Conservation (phyloP, 305 asterid species). For the Solanum hybrid region DNA sequence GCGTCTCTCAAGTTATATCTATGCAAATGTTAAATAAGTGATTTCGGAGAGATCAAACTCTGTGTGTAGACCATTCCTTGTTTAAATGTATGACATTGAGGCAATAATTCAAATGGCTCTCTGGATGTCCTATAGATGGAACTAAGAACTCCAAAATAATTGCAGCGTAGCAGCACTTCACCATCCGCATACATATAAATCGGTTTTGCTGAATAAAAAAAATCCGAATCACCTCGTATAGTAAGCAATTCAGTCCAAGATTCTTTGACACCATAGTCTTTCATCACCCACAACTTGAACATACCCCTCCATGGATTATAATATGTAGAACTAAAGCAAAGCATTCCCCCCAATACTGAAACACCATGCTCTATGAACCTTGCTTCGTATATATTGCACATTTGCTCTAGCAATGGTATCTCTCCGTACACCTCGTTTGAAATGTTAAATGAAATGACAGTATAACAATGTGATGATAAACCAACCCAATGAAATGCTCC, state of each 20-base stretch:
- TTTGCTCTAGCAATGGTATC: not conserved
- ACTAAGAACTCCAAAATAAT: not conserved
- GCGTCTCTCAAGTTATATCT: too few species aligned
- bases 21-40: too few species aligned
- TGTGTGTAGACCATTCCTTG: too few species aligned
- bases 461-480: not conserved
- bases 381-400: not conserved
- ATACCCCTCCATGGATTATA: not conserved
- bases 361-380: not conserved
- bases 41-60: too few species aligned
- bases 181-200: not conserved
- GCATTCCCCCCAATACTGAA: not conserved
- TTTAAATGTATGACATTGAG: too few species aligned
- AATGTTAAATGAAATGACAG: not conserved
- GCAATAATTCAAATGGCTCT: too few species aligned
- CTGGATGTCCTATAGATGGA: too few species aligned
- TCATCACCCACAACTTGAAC: not conserved
- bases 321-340: not conserved
- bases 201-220: not conserved
- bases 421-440: not conserved
- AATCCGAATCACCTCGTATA: not conserved
- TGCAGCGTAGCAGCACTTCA: not conserved
- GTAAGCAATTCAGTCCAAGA: not conserved
- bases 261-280: not conserved
- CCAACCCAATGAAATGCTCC: not conserved